Evolutionary conservation across 495 filamentous ascomycete species (phyloP), one percentile per base, ranked within the genome.

Genomic region (Aspergillus kassunensis): DNA sequence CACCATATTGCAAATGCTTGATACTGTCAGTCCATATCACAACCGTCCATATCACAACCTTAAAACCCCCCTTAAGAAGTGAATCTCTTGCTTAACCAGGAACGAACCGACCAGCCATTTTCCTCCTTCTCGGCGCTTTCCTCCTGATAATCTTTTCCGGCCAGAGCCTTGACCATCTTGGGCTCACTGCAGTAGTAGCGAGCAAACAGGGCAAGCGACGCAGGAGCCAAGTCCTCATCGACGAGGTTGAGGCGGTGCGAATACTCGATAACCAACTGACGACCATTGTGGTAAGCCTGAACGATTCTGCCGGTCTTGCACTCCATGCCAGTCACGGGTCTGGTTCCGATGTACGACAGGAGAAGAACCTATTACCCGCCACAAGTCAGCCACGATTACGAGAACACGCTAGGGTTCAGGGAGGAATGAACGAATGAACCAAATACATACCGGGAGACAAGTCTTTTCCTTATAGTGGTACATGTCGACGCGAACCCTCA

Each of bases 151-250:
- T n/a, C 2, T 9, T 43, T 33, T 10, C 20, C 16, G n/a, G 6
- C 19, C 12, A 25, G 16, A 24, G 10, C 19, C 9, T 16, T 30
- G 29, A 27, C n/a, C 9, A 23, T 21, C 6, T 44, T 15, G 15
- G 46, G 56, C 41, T 52, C 24, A 21, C 56, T 51, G 29, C 35
- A 53, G 31, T 55, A 53, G 24, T 53, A 59, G 5, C 48, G 37
- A 25, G 43, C 31, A 15, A 55, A 49, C 23, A 33, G 34, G 12
- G 43, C 51, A 7, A 50, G 40, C 1, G 39, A 21, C 30, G 27
- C 30, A 15, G 40, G 20, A 11, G 19, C 30, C 29, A 7, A 7
- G 13, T 34, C 30, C 3, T 18, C 13, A 15, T 44, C 24, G 1
- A 10, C 34, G 6, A 51, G 47, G 19, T 50, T 18, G 4, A 46